Evolutionary conservation across 148 eudicot species (phyloP).

Genomic region (Agrostemma githago): DNA sequence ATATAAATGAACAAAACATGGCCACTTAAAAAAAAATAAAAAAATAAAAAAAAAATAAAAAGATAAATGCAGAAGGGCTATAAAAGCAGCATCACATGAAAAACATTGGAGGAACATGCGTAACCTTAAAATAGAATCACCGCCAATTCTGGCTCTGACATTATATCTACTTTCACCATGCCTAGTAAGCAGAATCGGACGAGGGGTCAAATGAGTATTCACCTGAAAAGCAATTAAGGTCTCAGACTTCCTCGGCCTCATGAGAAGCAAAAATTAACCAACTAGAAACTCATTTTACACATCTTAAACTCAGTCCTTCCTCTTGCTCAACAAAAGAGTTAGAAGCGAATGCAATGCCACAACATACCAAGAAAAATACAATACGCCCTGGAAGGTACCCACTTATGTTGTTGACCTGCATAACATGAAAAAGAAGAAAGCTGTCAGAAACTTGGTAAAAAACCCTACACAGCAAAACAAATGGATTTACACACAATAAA

Average conservation of each 20-base stretch:
- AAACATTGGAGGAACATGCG: not conserved
- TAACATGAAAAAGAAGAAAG: conserved; percentile 1
- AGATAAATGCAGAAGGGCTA: too few species aligned
- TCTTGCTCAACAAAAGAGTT: not conserved
- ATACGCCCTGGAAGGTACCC: conserved; percentile 99
- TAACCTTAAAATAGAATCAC: conserved; percentile 76
- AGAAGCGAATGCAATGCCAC: conserved; percentile 1
- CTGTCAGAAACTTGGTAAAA: conserved; percentile 1
- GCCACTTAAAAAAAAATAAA: too few species aligned
- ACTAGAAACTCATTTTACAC: not conserved
- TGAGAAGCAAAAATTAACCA: not conserved
- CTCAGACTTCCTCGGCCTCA: not conserved
- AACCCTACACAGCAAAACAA: not conserved
- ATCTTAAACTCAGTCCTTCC: not conserved
- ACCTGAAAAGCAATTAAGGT: conserved; percentile 44
- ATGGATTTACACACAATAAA: not conserved
- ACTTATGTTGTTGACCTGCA: conserved; percentile 94
- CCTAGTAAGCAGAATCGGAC: conserved; percentile 93
- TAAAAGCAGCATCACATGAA: not conserved
- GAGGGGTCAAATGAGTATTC: conserved; percentile 86
- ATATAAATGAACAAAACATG: too few species aligned
- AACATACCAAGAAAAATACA: conserved; percentile 91
- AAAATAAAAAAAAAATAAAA: too few species aligned
- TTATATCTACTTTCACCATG: conserved; percentile 94
- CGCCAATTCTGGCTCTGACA: conserved; percentile 91